Evolutionary conservation across 2,329 filamentous ascomycete genomes (phyloP).

Genomic region (Daldinia sp.): DNA sequence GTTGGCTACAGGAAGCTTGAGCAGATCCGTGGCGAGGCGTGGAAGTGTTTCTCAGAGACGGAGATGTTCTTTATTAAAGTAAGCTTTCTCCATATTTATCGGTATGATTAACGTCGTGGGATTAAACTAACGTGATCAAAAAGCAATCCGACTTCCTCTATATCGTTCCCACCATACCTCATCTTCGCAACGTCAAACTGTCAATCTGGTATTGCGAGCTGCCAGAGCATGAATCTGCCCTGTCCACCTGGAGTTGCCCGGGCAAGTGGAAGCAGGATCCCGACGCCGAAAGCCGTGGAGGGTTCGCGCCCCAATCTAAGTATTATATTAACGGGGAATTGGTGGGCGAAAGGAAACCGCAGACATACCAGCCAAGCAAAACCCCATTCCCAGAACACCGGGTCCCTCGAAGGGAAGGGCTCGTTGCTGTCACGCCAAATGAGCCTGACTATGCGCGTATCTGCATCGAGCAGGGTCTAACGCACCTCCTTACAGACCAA

Average conservation of each 20-base stretch:
- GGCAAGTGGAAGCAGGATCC: conserved; percentile 72
- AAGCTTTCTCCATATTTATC: conserved; percentile 41
- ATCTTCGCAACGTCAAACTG: conserved; percentile 68
- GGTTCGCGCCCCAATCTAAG: conserved; percentile 68
- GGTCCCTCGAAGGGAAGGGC: conserved; percentile 65
- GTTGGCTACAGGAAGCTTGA: conserved; percentile 60
- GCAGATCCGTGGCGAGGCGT: conserved; percentile 62
- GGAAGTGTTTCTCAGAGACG: conserved; percentile 66
- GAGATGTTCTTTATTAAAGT: conserved; percentile 78
- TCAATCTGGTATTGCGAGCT: conserved; percentile 71
- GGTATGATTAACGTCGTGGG: too few relatives aligned
- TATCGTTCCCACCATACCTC: conserved; percentile 67
- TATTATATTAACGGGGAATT: conserved; percentile 69
- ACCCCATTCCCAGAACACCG: conserved; percentile 67
- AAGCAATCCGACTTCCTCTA: conserved; percentile 73
- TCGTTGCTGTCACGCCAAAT: conserved; percentile 64
- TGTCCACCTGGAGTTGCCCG: conserved; percentile 56
- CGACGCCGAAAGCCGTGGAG: conserved; percentile 62
- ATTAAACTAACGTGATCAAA: conserved; percentile 36
- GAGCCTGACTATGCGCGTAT: conserved; percentile 69
- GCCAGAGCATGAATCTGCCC: conserved; percentile 62
- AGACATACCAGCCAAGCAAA: conserved; percentile 61
- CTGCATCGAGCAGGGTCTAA: conserved; percentile 68
- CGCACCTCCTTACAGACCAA: conserved; percentile 63
- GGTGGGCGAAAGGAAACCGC: conserved; percentile 64